A percentile compares a stretch with the other conserved stretches of the same genome.
Evolutionary conservation across 2,329 filamentous ascomycete genomes (phyloP).

Genomic region (Clarireedia homoeocarpa): DNA sequence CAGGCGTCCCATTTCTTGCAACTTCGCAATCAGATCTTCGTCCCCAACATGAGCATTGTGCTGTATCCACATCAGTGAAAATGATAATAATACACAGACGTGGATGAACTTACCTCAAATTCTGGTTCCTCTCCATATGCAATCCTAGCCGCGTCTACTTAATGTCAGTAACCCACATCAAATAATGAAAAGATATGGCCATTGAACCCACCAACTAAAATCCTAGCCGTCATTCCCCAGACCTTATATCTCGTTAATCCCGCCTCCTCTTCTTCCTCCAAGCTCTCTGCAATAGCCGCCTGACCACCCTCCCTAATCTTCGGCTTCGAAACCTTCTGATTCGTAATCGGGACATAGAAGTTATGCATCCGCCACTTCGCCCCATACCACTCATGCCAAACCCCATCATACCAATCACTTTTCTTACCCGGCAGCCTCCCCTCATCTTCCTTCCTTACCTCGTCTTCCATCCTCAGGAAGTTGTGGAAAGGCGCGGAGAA

Average conservation of each 20-base stretch:
- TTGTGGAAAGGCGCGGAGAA: slow-evolving; percentile 85
- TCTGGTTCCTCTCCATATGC: slow-evolving; percentile 78
- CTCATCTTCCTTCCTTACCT: slow-evolving; percentile 34
- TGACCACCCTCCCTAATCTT: slow-evolving; percentile 33
- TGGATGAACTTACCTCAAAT: slow-evolving; percentile 51
- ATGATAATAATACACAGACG: slow-evolving; percentile 31
- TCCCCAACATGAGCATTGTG: slow-evolving; percentile 35
- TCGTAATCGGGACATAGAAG: slow-evolving; percentile 77
- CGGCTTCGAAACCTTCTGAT: slow-evolving; percentile 61
- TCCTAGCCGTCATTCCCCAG: slow-evolving; percentile 90
- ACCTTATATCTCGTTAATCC: slow-evolving; percentile 62
- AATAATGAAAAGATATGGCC: background rate
- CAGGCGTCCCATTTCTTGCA: slow-evolving; percentile 49
- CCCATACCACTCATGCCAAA: slow-evolving; percentile 74
- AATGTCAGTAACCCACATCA: background rate
- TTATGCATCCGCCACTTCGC: slow-evolving; percentile 80
- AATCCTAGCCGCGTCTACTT: slow-evolving; percentile 67
- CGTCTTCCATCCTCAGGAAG: slow-evolving; percentile 60
- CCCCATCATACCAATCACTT: slow-evolving; percentile 70
- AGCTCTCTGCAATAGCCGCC: slow-evolving; percentile 35
- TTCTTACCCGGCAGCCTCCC: slow-evolving; percentile 23
- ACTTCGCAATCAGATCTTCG: slow-evolving; percentile 53
- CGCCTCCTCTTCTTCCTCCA: slow-evolving; percentile 40
- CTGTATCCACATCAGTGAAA: slow-evolving; percentile 14
- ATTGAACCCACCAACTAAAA: slow-evolving; percentile 49